Base-by-base conservation (phyloP, 1,284 basidiomycete species). In the Cutaneotrichosporon arboriforme region DNA sequence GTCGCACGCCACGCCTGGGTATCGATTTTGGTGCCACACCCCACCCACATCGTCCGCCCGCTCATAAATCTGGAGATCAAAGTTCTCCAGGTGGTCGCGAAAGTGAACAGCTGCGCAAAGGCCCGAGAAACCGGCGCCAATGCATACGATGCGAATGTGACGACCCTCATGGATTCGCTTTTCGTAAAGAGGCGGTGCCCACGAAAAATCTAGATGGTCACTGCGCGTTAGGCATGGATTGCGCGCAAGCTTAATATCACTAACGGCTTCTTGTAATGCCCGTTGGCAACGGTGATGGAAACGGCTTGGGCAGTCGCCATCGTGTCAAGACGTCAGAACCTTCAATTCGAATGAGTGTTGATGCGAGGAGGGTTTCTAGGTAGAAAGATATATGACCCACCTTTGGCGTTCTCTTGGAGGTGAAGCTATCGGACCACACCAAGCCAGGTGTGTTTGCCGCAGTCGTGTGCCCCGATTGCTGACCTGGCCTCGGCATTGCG, bases 1-100 rank as follows among this genome's bases (percentile, higher is more conserved):
- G 42, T 69, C 67, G 49, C 66, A 66, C n/a, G 59, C 51, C 41
- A 60, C 59, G 20, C 66, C 66, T 4, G 66, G 65, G 39, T 67
- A 67, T 4, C 54, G 55, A 51, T 59, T 63, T 61, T 46, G 33
- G 52, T 62, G 64, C 65, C 52, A 53, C 1, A 46, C 46, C 15
- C 52, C 52, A 4, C 52, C 52, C 12, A 53, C 42, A 15, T 53
- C 52, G 21, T 47, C 40, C 35, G 43, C 46, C n/a, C 52, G 52
- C 42, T 53, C 52, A 36, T 53, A 53, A 15, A 46, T 46, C 22
- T 49, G 46, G 12, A 57, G 36, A 18, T 51, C 51, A 20, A 21
- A 47, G 49, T 57, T 36, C 12, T 22, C 26, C 10, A 57, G 37
- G 31, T 47, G 38, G 17, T 50, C 40, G 20, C 47, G 36, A 33